Evolutionary conservation across 2,329 filamentous ascomycete species (phyloP).

Genomic region (Mycosphaerella arachidis): DNA sequence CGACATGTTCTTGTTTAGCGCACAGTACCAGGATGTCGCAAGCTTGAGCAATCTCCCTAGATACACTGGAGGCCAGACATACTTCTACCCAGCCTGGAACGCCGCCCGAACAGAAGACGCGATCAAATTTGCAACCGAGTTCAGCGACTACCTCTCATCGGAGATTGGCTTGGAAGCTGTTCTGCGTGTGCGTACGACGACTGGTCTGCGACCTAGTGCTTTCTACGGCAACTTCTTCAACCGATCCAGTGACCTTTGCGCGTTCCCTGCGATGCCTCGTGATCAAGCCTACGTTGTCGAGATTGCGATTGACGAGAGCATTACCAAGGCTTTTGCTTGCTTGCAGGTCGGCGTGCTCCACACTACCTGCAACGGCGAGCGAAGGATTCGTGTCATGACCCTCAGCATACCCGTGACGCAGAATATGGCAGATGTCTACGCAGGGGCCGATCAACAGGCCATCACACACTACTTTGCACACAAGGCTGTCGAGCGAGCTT

Average conservation of each 20-base stretch:
- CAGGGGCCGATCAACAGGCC: conserved; percentile 88
- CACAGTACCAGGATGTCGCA: conserved; percentile 94
- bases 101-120: conserved; percentile 90
- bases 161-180: conserved; percentile 97
- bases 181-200: conserved; percentile 89
- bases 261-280: conserved; percentile 94
- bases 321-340: conserved; percentile 87
- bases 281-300: conserved; percentile 98
- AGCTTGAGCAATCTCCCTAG: conserved; percentile 91
- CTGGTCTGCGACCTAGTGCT: conserved; percentile 89
- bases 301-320: conserved; percentile 92
- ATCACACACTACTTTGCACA: conserved; percentile 94
- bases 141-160: conserved; percentile 92
- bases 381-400: conserved; percentile 90
- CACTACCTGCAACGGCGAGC: conserved; percentile 95
- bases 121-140: conserved; percentile 95
- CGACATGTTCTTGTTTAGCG: conserved; percentile 96
- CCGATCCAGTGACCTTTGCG: conserved; percentile 91
- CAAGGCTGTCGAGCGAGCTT: conserved; percentile 88
- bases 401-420: conserved; percentile 89
- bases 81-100: conserved; percentile 98
- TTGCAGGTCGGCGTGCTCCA: conserved; percentile 92
- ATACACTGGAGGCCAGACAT: conserved; percentile 96
- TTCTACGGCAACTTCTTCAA: conserved; percentile 99
- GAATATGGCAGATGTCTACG: conserved; percentile 84